Evolutionary conservation across 2,329 filamentous ascomycete species (phyloP), one percentile per base, ranked within the genome.

Genomic region (Sporothrix inflata): DNA sequence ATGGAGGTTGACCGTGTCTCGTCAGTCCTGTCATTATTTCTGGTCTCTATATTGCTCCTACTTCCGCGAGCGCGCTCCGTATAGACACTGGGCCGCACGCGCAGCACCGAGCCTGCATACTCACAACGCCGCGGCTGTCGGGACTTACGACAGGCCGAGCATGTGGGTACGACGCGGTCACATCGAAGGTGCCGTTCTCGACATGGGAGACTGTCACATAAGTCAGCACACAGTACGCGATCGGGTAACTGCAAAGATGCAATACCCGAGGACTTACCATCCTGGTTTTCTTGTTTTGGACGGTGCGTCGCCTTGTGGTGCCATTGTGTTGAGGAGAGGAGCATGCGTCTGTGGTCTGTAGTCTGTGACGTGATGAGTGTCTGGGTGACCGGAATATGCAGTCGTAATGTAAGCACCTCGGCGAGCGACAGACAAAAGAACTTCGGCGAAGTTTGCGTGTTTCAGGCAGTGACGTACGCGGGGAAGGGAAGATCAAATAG

Each of bases 261-360:
- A 53, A 5, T 53, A 47, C 19, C 14, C 45, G 45, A 47, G n/a
- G 24, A 34, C 53, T 57, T 19, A 57, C 53, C 53, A 57, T 24
- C 53, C 53, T 12, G 53, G 53, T 24, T 57, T 57, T 57, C 53
- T 57, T 34, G 16, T 57, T 57, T 57, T 57, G 12, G 53, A 34
- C 53, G 27, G 53, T 30, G 27, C 14, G 27, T 34, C 53, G 53
- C 53, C 53, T 19, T 57, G 53, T n/a, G 14, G 53, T 57, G 27
- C 53, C 53, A 57, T 57, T 53, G 51, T 14, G 24, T 34, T 34
- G 30, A 34, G 30, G 30, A 34, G 30, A 6, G 30, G 30, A 45
- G 40, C 40, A 45, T 45, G 9, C 30, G 9, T 16, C 3, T 45
- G 53, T 57, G 49, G n/a, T 7, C 49, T 4, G n/a, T 53, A 3